Evolutionary conservation across 1,284 basidiomycete species (phyloP), one percentile per base, ranked within the genome.

Genomic region (Ceratobasidium sp.): DNA sequence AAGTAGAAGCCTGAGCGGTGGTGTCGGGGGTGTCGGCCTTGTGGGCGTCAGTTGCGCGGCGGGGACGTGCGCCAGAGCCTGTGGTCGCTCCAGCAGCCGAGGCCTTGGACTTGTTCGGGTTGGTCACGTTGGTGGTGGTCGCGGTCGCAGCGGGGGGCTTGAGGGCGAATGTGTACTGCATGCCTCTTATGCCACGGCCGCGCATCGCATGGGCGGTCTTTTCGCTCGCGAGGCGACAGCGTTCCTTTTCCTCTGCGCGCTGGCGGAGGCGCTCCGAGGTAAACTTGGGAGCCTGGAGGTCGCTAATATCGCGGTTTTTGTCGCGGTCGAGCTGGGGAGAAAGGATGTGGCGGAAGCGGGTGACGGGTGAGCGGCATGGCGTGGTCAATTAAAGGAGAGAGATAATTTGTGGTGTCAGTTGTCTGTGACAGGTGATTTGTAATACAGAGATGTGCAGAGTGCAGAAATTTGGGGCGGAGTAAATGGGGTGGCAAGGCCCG

Each of bases 111-210:
- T 68, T 68, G 51, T 24, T 68, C 11, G 39, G 22, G 59, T 41
- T 62, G 51, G 66, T 69, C 22, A 53, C 48, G 53, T 68, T 56
- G 68, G 74, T 69, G 53, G 74, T 56, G 29, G 74, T 69, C 8
- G 74, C 48, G 29, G 74, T 54, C n/a, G 69, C 49, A 31, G 74
- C 61, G 39, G 74, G 41, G 76, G 89, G 88, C 81, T 93, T 92
- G 78, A 93, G 85, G 78, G 89, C 89, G 81, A 94, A 93, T 1
- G 92, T 93, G 82, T 93, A 93, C 78, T 93, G 91, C 90, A 93
- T 93, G 61, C 91, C 88, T 78, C 91, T 90, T 81, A 93, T 90
- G 61, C 86, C 89, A 24, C 76, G 73, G 31, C 90, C 90, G 9
- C 85, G 77, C 88, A 86, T 78, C 86, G 85, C 78, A 84, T 86